A percentile compares a stretch with the other conserved stretches of the same genome.
phyloP scores from a whole-genome alignment of 2,329 filamentous ascomycete genomes.

The Akanthomyces dipterigenus region DNA sequence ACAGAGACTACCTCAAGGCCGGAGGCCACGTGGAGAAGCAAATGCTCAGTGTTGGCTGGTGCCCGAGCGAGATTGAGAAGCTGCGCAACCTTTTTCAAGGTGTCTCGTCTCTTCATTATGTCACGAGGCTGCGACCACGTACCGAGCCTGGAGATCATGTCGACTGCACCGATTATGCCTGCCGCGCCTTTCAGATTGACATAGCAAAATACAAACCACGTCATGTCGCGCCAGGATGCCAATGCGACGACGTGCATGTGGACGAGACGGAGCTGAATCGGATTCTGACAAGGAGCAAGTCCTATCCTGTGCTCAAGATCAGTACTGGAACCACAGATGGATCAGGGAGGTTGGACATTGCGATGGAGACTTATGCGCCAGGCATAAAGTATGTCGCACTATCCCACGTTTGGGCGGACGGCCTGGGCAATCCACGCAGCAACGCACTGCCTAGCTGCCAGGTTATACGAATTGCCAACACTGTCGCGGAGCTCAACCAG shows the following conservation, averaged over 20 bases:
- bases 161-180: constrained; percentile 20
- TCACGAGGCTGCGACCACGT: constrained; percentile 17
- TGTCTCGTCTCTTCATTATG: constrained; percentile 20
- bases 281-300: constrained; percentile 14
- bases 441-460: constrained; percentile 28
- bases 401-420: constrained; percentile 32
- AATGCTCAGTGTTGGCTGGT: constrained; percentile 26
- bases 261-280: constrained; percentile 14
- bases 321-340: neutral
- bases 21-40: constrained; percentile 17
- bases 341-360: neutral
- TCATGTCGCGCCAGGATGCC: constrained; percentile 18
- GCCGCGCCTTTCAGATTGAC: constrained; percentile 26
- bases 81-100: constrained; percentile 18
- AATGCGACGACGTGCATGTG: constrained; percentile 18
- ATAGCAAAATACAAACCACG: constrained; percentile 19
- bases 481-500: constrained; percentile 18
- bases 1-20: constrained; percentile 13
- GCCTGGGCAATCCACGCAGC: constrained; percentile 23
- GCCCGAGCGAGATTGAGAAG: constrained; percentile 25
- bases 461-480: constrained; percentile 19
- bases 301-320: constrained; percentile 17
- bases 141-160: constrained; percentile 17
- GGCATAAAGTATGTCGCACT: constrained; percentile 26
- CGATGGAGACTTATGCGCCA: constrained; percentile 19